These are phyloP conservation scores for Citrus trifoliata DNA, from an alignment of 345 rosid genomes.

Conservation along the genomic window DNA sequence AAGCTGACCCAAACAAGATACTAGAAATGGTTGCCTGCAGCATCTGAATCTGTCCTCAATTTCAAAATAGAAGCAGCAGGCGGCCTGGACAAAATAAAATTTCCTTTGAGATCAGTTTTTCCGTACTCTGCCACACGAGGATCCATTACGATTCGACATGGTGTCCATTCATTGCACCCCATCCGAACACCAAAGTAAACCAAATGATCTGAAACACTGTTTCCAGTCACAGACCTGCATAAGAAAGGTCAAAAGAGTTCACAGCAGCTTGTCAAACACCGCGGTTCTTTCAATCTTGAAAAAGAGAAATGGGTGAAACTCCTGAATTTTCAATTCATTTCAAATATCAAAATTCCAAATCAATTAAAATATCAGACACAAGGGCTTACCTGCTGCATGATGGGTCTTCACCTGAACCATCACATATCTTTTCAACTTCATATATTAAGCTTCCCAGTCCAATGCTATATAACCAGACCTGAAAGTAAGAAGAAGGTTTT, in stretches of 20 bases:
- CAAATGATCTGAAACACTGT: conserved; percentile 73
- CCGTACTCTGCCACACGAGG: conserved; percentile 31
- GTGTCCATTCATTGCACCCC: conserved; percentile 51
- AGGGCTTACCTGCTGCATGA: conserved; percentile 59
- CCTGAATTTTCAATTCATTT: background rate
- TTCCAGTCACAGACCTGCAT: conserved; percentile 78
- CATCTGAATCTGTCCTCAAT: conserved; percentile 20
- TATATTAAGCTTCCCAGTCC: conserved; percentile 53
- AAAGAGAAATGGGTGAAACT: background rate
- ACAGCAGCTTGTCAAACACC: background rate
- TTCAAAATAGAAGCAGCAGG: conserved; percentile 25
- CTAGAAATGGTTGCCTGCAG: conserved; percentile 7
- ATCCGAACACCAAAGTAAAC: conserved; percentile 64
- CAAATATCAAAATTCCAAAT: background rate
- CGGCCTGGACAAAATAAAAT: conserved; percentile 49
- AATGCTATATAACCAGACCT: conserved; percentile 62
- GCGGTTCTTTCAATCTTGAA: background rate
- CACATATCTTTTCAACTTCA: conserved; percentile 65
- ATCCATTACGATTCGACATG: conserved; percentile 70
- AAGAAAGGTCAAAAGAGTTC: background rate
- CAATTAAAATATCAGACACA: background rate
- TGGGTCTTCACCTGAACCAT: conserved; percentile 79
- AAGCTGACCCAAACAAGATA: background rate
- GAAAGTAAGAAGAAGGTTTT: conserved; percentile 10
- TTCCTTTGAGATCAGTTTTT: conserved; percentile 62